phyloP scores from a whole-genome alignment of 2,329 filamentous ascomycete genomes.

The Alternaria arbusti region DNA sequence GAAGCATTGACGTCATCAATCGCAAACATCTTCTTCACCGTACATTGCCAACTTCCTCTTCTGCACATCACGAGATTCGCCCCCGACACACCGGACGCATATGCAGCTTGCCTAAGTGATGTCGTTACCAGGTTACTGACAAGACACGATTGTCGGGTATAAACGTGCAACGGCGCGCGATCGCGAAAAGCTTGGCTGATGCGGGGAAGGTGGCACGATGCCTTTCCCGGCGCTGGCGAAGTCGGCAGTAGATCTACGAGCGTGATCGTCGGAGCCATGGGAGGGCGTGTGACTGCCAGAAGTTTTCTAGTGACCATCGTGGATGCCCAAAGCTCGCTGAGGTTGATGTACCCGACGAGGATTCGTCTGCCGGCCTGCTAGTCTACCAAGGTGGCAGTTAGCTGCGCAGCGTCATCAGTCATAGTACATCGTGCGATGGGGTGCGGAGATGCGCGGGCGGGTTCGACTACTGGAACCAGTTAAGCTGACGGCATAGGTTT shows the following conservation, averaged over 20 bases:
- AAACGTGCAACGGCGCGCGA: constrained; percentile 11
- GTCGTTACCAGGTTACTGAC: neutral
- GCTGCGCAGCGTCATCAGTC: neutral
- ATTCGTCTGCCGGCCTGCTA: neutral
- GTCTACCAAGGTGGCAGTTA: neutral
- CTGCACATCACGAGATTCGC: constrained; percentile 3
- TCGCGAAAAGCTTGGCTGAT: constrained; percentile 5
- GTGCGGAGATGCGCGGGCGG: neutral
- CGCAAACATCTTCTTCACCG: neutral
- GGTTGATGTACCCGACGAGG: neutral
- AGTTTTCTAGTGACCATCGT: neutral
- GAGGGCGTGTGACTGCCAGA: constrained; percentile 7
- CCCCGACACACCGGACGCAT: constrained; percentile 1
- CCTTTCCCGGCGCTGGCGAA: neutral
- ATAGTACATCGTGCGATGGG: neutral
- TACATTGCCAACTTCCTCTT: constrained; percentile 2
- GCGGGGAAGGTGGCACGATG: constrained; percentile 8
- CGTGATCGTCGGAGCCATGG: neutral
- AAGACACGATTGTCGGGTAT: neutral
- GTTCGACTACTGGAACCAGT: neutral
- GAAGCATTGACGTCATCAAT: constrained; percentile 1
- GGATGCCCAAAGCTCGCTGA: neutral
- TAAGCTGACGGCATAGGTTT: neutral
- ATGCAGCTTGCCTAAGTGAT: constrained; percentile 5
- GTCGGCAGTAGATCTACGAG: constrained; percentile 4